phyloP scores from a whole-genome alignment of 345 rosid genomes.

The Anastatica hierochuntica region DNA sequence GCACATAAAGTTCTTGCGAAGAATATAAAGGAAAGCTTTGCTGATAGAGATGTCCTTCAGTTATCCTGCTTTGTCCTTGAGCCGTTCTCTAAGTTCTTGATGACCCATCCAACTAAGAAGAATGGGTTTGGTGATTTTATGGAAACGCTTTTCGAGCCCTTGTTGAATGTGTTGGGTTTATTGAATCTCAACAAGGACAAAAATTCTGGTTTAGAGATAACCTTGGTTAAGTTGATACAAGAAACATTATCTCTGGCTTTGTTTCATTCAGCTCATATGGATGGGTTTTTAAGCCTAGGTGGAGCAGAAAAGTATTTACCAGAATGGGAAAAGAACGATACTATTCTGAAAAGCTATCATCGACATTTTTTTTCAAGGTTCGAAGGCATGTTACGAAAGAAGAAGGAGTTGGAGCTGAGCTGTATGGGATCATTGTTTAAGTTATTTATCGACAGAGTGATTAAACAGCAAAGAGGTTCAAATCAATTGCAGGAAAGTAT shows the following conservation, averaged over 20 bases:
- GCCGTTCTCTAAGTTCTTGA: conserved; percentile 70
- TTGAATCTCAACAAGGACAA: conserved; percentile 28
- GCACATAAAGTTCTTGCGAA: conserved; percentile 29
- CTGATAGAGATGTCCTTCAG: conserved; percentile 35
- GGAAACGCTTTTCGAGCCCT: conserved; percentile 56
- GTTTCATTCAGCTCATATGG: conserved; percentile 68
- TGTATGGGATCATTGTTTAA: conserved; percentile 57
- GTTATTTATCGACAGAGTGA: conserved; percentile 52
- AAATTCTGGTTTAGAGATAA: conserved; percentile 18
- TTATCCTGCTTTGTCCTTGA: conserved; percentile 61
- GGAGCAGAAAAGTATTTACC: conserved; percentile 43
- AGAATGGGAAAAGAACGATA: conserved; percentile 31
- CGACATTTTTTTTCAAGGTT: conserved; percentile 67
- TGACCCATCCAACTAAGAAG: conserved; percentile 67
- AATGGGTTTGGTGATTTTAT: conserved; percentile 61
- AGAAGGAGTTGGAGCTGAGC: conserved; percentile 34
- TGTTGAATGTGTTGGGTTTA: conserved; percentile 44
- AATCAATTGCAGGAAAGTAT: conserved; percentile 31
- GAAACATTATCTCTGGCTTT: conserved; percentile 59
- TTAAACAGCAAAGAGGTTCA: conserved; percentile 42
- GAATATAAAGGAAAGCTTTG: conserved; percentile 32
- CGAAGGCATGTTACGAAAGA: conserved; percentile 34
- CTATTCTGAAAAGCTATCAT: conserved; percentile 55
- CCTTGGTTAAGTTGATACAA: conserved; percentile 40
- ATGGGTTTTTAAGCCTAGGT: conserved; percentile 63